Evolutionary conservation across 2,329 filamentous ascomycete species (phyloP).

Genomic region (Verticillium klebahnii): DNA sequence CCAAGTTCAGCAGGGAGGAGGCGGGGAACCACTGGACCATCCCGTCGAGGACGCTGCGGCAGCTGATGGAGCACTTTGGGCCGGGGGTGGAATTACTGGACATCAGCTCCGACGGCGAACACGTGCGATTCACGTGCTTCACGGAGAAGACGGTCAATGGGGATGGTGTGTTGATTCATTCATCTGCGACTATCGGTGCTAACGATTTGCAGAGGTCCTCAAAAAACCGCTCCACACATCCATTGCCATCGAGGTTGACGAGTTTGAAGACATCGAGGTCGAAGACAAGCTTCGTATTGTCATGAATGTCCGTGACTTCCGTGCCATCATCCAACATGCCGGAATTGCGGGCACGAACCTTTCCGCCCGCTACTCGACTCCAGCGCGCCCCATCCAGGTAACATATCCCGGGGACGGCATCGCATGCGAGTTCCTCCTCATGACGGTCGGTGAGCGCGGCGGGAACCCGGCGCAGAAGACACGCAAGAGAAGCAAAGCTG

Average conservation of each 20-base stretch:
- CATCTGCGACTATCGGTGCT: constrained; percentile 6
- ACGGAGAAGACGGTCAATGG: constrained; percentile 73
- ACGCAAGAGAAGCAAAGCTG: constrained; percentile 29
- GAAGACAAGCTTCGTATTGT: constrained; percentile 74
- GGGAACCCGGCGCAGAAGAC: constrained; percentile 42
- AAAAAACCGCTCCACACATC: constrained; percentile 79
- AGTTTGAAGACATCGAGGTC: constrained; percentile 71
- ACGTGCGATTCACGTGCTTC: constrained; percentile 75
- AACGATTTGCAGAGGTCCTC: constrained; percentile 53
- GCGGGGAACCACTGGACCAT: constrained; percentile 70
- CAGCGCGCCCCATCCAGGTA: constrained; percentile 67
- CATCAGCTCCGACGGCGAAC: constrained; percentile 68
- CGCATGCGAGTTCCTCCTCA: constrained; percentile 72
- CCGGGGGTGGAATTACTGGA: constrained; percentile 77
- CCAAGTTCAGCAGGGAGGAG: constrained; percentile 64
- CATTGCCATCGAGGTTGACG: constrained; percentile 69
- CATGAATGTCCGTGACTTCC: constrained; percentile 79
- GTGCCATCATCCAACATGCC: constrained; percentile 72
- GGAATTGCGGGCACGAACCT: constrained; percentile 63
- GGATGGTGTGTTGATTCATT: constrained; percentile 27
- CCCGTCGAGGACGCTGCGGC: constrained; percentile 63
- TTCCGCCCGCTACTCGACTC: constrained; percentile 65
- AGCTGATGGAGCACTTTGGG: constrained; percentile 76
- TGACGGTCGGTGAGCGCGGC: constrained; percentile 69
- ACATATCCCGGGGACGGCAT: constrained; percentile 66